A percentile compares a stretch with the other conserved stretches of the same genome.
Evolutionary conservation across 164 flowering plant genomes (phyloP).

Genomic region (Litsea cubeba): DNA sequence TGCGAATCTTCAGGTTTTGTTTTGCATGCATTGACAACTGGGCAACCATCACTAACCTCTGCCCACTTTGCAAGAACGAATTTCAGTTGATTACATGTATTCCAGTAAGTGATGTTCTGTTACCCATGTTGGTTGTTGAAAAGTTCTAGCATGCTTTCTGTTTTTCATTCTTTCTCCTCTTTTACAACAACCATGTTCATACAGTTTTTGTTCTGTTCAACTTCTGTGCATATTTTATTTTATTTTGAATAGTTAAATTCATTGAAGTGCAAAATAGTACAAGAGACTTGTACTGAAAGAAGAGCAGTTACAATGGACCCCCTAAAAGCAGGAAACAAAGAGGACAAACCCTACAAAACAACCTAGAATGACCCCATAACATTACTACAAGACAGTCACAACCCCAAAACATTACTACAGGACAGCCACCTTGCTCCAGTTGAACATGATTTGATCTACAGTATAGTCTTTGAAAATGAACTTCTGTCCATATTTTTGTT

Average conservation of each 20-base stretch:
- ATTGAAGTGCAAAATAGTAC: too few relatives aligned
- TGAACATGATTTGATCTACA: too few relatives aligned
- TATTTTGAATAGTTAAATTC: too few relatives aligned
- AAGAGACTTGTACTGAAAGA: too few relatives aligned
- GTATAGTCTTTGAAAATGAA: too few relatives aligned
- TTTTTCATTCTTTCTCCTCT: neutral
- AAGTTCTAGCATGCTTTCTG: neutral
- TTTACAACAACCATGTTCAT: neutral
- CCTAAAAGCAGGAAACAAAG: too few relatives aligned
- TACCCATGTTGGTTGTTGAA: neutral
- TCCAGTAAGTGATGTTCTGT: slow-evolving; percentile 58
- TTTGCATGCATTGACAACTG: slow-evolving; percentile 97
- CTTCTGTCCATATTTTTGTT: neutral
- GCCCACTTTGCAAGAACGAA: slow-evolving; percentile 94
- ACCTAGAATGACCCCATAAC: too few relatives aligned
- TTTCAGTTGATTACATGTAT: slow-evolving; percentile 91
- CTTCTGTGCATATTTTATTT: neutral
- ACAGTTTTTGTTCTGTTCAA: neutral
- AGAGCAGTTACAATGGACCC: too few relatives aligned
- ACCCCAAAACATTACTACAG: too few relatives aligned
- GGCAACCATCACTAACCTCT: slow-evolving; percentile 91
- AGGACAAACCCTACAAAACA: too few relatives aligned
- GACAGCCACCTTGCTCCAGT: too few relatives aligned
- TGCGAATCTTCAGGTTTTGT: slow-evolving; percentile 73
- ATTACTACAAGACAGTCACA: too few relatives aligned